phyloP scores from a whole-genome alignment of 2,329 filamentous ascomycete species.

The Cercospora sojina region DNA sequence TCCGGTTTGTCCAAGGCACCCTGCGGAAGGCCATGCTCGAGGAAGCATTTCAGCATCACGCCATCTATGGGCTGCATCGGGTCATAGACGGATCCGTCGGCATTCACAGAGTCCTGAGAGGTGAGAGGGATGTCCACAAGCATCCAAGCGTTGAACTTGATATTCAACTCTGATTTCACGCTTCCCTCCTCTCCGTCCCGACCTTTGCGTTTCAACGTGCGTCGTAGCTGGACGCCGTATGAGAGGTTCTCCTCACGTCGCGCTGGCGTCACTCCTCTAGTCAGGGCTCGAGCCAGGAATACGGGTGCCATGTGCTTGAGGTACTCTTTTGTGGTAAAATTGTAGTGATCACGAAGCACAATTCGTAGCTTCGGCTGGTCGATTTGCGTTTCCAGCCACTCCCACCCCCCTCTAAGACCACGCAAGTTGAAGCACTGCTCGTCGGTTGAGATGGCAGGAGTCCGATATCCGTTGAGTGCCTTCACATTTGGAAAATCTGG shows the following conservation, averaged over 20 bases:
- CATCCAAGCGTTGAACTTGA: constrained; percentile 41
- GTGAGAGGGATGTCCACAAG: constrained; percentile 33
- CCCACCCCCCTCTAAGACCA: constrained; percentile 36
- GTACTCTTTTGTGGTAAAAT: constrained; percentile 41
- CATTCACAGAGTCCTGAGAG: neutral
- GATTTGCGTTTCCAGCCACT: constrained; percentile 32
- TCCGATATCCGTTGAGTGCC: constrained; percentile 40
- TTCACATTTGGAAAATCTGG: constrained; percentile 31
- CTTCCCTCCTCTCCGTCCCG: constrained; percentile 26
- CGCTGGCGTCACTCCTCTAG: constrained; percentile 14
- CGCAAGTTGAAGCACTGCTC: constrained; percentile 35
- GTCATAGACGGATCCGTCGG: constrained; percentile 37
- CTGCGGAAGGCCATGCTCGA: constrained; percentile 35
- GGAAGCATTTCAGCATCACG: constrained; percentile 40
- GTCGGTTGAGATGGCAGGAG: constrained; percentile 38
- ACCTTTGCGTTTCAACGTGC: constrained; percentile 30
- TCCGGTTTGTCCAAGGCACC: constrained; percentile 16
- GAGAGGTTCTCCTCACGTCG: constrained; percentile 28
- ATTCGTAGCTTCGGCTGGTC: constrained; percentile 39
- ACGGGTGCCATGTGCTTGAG: constrained; percentile 43
- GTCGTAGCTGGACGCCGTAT: constrained; percentile 37
- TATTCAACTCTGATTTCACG: constrained; percentile 30
- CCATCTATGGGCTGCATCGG: constrained; percentile 38
- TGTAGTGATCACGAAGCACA: constrained; percentile 40
- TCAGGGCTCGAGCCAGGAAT: constrained; percentile 36